A percentile compares a stretch with the other conserved stretches of the same genome.
Evolutionary conservation across 345 rosid genomes (phyloP).

Genomic region (Syzygium jambos): DNA sequence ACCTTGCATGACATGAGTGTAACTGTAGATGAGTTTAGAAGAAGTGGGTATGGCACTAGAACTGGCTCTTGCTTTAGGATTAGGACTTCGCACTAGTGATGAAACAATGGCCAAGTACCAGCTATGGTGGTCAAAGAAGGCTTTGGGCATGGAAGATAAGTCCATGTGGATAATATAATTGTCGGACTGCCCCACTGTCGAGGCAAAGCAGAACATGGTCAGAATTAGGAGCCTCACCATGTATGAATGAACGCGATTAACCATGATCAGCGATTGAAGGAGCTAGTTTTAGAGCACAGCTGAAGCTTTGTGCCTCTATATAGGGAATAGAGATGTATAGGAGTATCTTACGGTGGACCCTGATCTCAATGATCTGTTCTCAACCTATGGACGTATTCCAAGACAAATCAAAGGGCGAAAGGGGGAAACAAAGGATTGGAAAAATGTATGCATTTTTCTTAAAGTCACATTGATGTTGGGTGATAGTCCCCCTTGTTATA

Average conservation of each 20-base stretch:
- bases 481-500: background rate
- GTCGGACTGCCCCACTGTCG: conserved; percentile 9
- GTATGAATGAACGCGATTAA: background rate
- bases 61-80: background rate
- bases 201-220: background rate
- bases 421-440: background rate
- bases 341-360: background rate
- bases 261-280: background rate
- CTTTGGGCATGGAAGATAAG: conserved; percentile 33
- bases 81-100: conserved; percentile 1
- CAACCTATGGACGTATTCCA: background rate
- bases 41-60: background rate
- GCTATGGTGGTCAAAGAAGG: conserved; percentile 13
- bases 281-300: background rate
- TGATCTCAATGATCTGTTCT: background rate
- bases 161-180: conserved; percentile 40
- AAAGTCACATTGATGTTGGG: background rate
- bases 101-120: conserved; percentile 30
- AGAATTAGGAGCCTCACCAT: background rate
- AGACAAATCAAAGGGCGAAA: background rate
- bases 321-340: background rate
- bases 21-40: conserved; percentile 24
- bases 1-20: conserved; percentile 29
- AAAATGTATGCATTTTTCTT: background rate
- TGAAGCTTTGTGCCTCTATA: background rate